A percentile compares a stretch with the other conserved stretches of the same genome.
phyloP scores from a whole-genome alignment of 2,329 filamentous ascomycete species.

The Paecilomyces sp. region DNA sequence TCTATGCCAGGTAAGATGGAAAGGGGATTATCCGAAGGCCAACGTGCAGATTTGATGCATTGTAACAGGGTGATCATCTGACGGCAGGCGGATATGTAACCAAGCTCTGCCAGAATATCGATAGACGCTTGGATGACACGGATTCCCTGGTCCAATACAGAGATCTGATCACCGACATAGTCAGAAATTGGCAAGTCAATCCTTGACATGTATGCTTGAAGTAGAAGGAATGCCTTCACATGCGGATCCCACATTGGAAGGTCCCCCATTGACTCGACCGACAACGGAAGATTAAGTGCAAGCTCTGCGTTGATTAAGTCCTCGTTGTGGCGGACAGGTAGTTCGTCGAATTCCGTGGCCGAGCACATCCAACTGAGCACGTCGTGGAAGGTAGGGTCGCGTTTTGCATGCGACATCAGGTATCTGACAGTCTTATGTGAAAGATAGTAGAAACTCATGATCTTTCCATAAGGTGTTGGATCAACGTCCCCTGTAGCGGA shows the following conservation, averaged over 20 bases:
- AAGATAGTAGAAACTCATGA: constrained; percentile 99
- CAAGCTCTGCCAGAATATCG: constrained; percentile 87
- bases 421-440: constrained; percentile 91
- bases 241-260: constrained; percentile 98
- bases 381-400: constrained; percentile 69
- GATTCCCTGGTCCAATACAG: constrained; percentile 88
- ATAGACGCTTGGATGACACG: constrained; percentile 95
- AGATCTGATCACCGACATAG: constrained; percentile 88
- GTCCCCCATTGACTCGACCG: constrained; percentile 51
- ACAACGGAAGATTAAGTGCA: constrained; percentile 70
- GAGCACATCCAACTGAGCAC: constrained; percentile 86
- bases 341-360: constrained; percentile 93
- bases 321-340: constrained; percentile 96
- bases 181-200: constrained; percentile 90
- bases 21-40: constrained; percentile 74
- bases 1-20: constrained; percentile 70
- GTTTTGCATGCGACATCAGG: constrained; percentile 68
- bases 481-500: constrained; percentile 79
- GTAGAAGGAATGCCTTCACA: constrained; percentile 86
- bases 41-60: constrained; percentile 85
- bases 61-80: constrained; percentile 83
- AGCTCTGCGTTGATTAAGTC: constrained; percentile 93
- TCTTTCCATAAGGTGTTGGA: constrained; percentile 85
- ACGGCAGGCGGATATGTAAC: constrained; percentile 66
- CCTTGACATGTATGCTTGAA: constrained; percentile 92